phyloP scores from a whole-genome alignment of 495 filamentous ascomycete species.

The Penicillium coprophilum region DNA sequence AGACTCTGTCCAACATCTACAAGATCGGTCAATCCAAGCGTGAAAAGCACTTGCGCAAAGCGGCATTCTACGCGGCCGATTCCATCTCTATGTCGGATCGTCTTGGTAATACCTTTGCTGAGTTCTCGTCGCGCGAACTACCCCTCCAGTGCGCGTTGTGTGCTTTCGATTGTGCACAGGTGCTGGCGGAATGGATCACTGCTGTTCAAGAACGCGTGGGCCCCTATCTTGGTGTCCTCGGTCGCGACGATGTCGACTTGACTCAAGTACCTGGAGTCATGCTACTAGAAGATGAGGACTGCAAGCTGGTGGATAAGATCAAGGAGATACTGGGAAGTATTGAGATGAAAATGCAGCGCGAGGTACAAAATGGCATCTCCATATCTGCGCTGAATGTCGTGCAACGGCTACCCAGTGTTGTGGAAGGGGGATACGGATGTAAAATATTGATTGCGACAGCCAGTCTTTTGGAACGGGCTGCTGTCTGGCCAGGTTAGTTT shows the following conservation, averaged over 20 bases:
- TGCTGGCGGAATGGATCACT: constrained; percentile 93
- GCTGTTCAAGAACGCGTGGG: constrained; percentile 95
- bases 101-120: constrained; percentile 81
- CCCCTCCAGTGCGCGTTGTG: constrained; percentile 92
- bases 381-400: constrained; percentile 52
- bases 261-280: constrained; percentile 77
- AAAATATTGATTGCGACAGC: constrained; percentile 87
- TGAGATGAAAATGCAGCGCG: constrained; percentile 73
- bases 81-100: constrained; percentile 89
- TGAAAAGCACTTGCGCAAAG: constrained; percentile 87
- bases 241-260: constrained; percentile 76
- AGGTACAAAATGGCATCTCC: constrained; percentile 45
- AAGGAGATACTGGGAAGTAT: constrained; percentile 75
- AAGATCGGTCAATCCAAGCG: constrained; percentile 56
- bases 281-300: constrained; percentile 90
- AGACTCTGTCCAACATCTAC: constrained; percentile 34
- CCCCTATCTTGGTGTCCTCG: constrained; percentile 80
- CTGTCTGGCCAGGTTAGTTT: constrained; percentile 85
- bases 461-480: constrained; percentile 83
- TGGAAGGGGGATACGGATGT: constrained; percentile 72
- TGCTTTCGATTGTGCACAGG: constrained; percentile 93
- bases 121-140: constrained; percentile 84
- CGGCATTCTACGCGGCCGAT: constrained; percentile 92
- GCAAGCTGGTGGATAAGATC: constrained; percentile 82
- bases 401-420: constrained; percentile 57